phyloP scores from a whole-genome alignment of 306 rosid genomes.

The Heteromeles arbutifolia region DNA sequence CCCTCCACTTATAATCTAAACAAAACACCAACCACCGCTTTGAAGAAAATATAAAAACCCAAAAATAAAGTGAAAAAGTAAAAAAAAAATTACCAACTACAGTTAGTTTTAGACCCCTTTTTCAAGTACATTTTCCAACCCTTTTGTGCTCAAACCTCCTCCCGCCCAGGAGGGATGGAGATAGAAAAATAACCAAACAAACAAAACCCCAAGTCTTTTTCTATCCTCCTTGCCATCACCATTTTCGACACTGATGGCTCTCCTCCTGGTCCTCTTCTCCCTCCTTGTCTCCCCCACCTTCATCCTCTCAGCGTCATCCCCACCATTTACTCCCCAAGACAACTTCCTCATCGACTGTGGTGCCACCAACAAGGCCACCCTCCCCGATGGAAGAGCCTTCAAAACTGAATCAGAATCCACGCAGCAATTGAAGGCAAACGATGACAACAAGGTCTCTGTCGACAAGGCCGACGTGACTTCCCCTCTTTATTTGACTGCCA shows the following conservation, averaged over 20 bases:
- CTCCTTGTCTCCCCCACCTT: slow-evolving; percentile 8
- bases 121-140: slow-evolving; percentile 14
- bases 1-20: slow-evolving; percentile 4
- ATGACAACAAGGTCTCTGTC: slow-evolving; percentile 39
- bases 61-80: background rate
- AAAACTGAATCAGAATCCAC: slow-evolving; percentile 56
- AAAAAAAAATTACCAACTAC: background rate
- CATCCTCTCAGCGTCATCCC: background rate
- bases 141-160: slow-evolving; percentile 38
- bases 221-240: slow-evolving; percentile 41
- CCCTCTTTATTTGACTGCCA: slow-evolving; percentile 44
- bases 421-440: slow-evolving; percentile 41
- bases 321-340: slow-evolving; percentile 54
- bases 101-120: background rate
- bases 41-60: background rate
- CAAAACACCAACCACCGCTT: background rate
- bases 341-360: slow-evolving; percentile 77
- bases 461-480: slow-evolving; percentile 22
- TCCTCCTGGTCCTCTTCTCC: slow-evolving; percentile 51
- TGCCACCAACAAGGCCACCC: slow-evolving; percentile 23
- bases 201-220: slow-evolving; percentile 7
- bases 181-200: slow-evolving; percentile 14
- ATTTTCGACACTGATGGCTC: slow-evolving; percentile 35
- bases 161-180: slow-evolving; percentile 68
- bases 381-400: slow-evolving; percentile 71